phyloP scores from a whole-genome alignment of 495 filamentous ascomycete species.

The Neurospora tetrasperma region DNA sequence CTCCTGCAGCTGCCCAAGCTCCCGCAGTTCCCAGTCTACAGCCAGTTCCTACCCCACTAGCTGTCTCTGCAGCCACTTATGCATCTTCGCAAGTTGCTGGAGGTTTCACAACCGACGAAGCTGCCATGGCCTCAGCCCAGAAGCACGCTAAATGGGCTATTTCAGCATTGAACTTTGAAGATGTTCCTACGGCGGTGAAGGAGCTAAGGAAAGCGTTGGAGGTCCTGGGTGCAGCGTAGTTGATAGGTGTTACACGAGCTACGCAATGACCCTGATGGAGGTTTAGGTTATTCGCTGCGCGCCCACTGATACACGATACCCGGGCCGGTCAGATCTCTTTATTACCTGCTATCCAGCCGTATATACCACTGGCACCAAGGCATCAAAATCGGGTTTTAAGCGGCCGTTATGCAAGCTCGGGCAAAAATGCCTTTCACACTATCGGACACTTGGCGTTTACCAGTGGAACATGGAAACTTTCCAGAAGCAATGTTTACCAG shows the following conservation, averaged over 20 bases:
- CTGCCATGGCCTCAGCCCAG: constrained; percentile 66
- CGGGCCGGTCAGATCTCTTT: background rate
- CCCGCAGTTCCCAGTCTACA: background rate
- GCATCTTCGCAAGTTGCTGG: constrained; percentile 5
- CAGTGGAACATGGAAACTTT: background rate
- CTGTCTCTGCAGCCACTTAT: constrained; percentile 6
- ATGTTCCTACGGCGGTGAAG: constrained; percentile 80
- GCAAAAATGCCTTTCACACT: background rate
- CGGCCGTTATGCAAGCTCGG: constrained; percentile 3
- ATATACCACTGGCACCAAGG: background rate
- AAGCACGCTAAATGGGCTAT: constrained; percentile 98
- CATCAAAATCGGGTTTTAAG: background rate
- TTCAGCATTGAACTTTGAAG: constrained; percentile 92
- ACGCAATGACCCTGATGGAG: background rate
- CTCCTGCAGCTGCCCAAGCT: constrained; percentile 11
- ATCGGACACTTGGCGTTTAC: background rate
- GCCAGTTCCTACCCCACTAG: constrained; percentile 2
- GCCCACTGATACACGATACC: background rate
- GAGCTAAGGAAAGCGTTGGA: constrained; percentile 69
- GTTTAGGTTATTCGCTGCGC: background rate
- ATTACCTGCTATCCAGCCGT: background rate
- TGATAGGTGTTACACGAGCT: background rate
- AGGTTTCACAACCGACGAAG: constrained; percentile 49
- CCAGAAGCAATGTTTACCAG: background rate
- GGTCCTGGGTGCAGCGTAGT: constrained; percentile 45